Evolutionary conservation across 345 rosid species (phyloP), one percentile per base, ranked within the genome.

Genomic region (Combretum micranthum): DNA sequence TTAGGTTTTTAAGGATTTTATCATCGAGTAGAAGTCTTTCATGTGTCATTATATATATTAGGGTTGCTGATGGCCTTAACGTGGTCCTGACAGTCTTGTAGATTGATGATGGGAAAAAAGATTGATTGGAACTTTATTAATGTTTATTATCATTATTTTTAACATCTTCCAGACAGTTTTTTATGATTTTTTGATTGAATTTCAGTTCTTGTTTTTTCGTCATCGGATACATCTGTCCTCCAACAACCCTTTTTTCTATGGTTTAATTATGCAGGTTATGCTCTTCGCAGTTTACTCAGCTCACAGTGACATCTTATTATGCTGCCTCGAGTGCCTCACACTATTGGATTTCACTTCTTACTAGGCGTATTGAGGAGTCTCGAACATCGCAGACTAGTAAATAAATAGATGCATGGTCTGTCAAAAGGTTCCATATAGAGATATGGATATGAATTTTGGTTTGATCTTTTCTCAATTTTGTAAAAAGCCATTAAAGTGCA

Each of bases 261-360:
- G 21, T 19, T 19, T 50, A 53, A 64, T 52, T 61, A 60, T 76
- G 63, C 61, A 92, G 98, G 86, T 53, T 84, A 83, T 69, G 89
- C 81, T 21, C 86, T 92, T 63, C 94, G 13, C 70, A 75, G 82
- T 92, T 88, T 73, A 64, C 91, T 63, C 94, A 86, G 62, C 84
- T 89, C 69, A 76, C 83, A 4, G 94, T 85, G 58, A 85, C 94
- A 19, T 88, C 99, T 16, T 89, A 86, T 68, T 93, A 86, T 52
- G 84, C 97, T 64, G 77, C 99, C 61, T 85, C 97, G 52, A 93
- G 99, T 72, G 96, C 85, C 26, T 84, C 99, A 50, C 94, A 89
- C 75, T 82, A 89, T 75, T 83, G 89, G 62, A 75, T 93, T 64
- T 93, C 97, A 39, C 70, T 80, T 60, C 75, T 89, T 63, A 93